Percentiles rank a stretch among this genome's conserved stretches.
Conservation (phyloP, 1,284 basidiomycete genomes). For the Trichosporon coremiiforme region DNA sequence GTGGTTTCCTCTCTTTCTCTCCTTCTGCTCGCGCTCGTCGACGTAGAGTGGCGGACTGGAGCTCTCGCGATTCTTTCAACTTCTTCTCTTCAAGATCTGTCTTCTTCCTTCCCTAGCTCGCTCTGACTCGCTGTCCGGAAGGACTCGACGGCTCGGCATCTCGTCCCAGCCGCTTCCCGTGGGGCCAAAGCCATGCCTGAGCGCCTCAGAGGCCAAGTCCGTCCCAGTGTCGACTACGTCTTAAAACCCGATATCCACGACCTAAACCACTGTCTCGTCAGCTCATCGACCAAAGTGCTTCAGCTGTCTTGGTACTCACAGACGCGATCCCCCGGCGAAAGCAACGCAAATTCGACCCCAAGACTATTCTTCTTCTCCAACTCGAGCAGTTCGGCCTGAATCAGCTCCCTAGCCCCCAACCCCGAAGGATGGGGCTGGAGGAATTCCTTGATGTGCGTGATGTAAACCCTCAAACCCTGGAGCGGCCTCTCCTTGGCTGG, state of each 20-base stretch:
- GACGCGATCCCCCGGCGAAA: slow-evolving; percentile 47
- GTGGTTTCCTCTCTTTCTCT: not conserved
- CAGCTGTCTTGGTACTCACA: slow-evolving; percentile 37
- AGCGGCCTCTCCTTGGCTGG: slow-evolving; percentile 34
- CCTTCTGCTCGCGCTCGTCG: no score
- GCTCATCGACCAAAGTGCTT: not conserved
- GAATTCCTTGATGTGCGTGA: slow-evolving; percentile 55
- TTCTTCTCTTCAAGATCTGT: no score
- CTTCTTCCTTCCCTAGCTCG: no score
- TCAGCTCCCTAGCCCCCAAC: slow-evolving; percentile 41
- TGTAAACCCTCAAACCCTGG: slow-evolving; percentile 44
- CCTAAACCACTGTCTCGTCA: not conserved
- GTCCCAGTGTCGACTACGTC: no score
- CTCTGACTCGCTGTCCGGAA: no score
- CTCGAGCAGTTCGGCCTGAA: slow-evolving; percentile 41
- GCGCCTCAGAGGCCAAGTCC: no score
- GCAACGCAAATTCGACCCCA: slow-evolving; percentile 47
- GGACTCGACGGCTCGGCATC: no score
- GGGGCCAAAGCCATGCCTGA: no score
- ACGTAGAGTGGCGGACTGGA: no score
- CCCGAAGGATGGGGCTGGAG: slow-evolving; percentile 50
- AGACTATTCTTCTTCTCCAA: slow-evolving; percentile 38
- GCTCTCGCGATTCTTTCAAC: no score
- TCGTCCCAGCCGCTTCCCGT: no score
- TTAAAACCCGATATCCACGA: not conserved